Base-by-base conservation (phyloP, 2,329 filamentous ascomycete genomes). In the Trichoderma sp. region DNA sequence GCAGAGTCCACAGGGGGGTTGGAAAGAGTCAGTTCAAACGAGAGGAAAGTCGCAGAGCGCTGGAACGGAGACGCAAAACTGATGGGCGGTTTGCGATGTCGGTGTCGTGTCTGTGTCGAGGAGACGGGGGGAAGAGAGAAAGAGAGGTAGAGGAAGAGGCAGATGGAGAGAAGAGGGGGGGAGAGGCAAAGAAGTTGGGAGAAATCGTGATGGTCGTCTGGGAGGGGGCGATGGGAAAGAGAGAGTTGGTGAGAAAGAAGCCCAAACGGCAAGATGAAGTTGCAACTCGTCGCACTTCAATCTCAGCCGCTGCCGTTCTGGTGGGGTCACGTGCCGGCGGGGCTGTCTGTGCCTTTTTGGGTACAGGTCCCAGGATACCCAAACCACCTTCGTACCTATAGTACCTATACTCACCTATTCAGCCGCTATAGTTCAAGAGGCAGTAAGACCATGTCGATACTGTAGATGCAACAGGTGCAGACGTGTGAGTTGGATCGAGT, bases 271-370 rank as follows among this genome's bases (percentile, higher is more conserved):
- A 54, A 56, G 9, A 59, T 61, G 73, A 74, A 74, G 71, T 30
- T 30, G 30, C 72, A 74, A 51, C 24, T 30, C 68, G 72, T 30
- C 30, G 71, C 68, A 69, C 28, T 67, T 59, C 68, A 30, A 30
- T 30, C 30, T n/a, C 62, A 66, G 69, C 68, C 69, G 67, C 68
- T 67, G 67, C 68, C 66, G 63, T 68, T 63, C 68, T 67, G 26
- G 44, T 34, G 67, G 63, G 50, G 70, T 77, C 75, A 77, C 75
- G 75, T 77, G 75, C 70, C 64, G 67, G 73, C 71, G 73, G 74
- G 74, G 74, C 71, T 72, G 63, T 66, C 59, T 50, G 30, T 10
- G 30, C 21, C 21, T 24, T 24, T 24, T 24, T 24, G 21, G 21
- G 21, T 24, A 24, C 21, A 24, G 21, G 21, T 24, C 21, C 21